Base-by-base conservation (phyloP, 805 yeast genomes). In the Saccharomycopsis synnaedendra region DNA sequence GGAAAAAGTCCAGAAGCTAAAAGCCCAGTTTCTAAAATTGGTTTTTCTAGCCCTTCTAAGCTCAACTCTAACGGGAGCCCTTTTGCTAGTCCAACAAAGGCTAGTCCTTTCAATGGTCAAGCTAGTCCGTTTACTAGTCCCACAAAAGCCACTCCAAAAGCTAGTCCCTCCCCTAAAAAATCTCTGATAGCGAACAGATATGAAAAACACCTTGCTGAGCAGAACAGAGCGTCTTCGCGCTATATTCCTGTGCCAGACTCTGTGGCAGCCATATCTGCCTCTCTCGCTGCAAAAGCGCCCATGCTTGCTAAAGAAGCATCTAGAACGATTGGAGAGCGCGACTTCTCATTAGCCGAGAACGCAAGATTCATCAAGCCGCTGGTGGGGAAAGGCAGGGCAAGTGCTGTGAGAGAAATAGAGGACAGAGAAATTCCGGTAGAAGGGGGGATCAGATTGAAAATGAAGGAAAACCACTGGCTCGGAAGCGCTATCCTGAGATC, bases 191-290 rank as follows among this genome's bases (percentile, higher is more conserved):
- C 19, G 2, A 19, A 19, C 19, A 19, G 19, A 19, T 19, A 19
- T 19, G 19, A 19, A 19, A 19, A 19, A 19, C 19, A 19, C 19
- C 19, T 19, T 19, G 19, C 19, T 19, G 19, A 19, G 19, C 19
- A 19, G 19, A 19, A 19, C 19, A 19, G 19, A 19, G 19, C 19
- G 19, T 5, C 48, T 10, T 31, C 38, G 42, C 34, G 37, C 8
- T 51, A 51, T 34, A 49, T 46, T 19, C 54, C 54, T 3, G 43
- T 46, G 19, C 54, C 54, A n/a, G 50, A 51, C 39, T 42, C 50
- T 4, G 46, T 40, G 3, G 44, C 50, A 29, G 54, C 54, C 5
- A 51, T 51, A 35, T 49, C 52, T 30, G 54, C 54, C 8, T 33
- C 50, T 9, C 35, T 51, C 42, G 54, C 54, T 3, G 54, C 54